Percentiles rank a stretch among this genome's conserved stretches.
Conservation (phyloP, 257 asterid genomes). For the Haberlea rhodopensis region DNA sequence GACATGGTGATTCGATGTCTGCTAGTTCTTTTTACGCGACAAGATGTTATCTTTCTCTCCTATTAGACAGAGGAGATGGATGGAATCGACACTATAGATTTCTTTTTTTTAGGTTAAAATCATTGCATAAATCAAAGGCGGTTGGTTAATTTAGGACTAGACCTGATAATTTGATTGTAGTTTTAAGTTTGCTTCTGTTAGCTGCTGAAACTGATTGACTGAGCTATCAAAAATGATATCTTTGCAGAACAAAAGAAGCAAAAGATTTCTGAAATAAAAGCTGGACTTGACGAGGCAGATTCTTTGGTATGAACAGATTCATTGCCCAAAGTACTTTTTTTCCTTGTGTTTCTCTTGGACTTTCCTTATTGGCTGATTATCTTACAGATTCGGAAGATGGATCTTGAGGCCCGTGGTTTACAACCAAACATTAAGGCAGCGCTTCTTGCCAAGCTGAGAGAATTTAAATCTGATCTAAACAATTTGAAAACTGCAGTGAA, state of each 20-base stretch:
- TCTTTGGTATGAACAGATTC: conserved; percentile 47
- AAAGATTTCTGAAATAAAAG: conserved; percentile 54
- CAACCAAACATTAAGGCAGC: conserved; percentile 74
- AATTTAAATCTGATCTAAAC: conserved; percentile 77
- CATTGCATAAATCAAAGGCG: too few relatives aligned
- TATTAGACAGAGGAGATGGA: too few relatives aligned
- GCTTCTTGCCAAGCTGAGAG: conserved; percentile 83
- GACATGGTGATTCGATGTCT: neutral
- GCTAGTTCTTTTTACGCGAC: neutral
- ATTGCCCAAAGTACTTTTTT: neutral
- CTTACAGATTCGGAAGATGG: conserved; percentile 75
- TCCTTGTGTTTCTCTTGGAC: neutral
- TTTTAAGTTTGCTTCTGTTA: neutral
- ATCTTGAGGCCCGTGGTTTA: too few relatives aligned
- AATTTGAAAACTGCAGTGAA: conserved; percentile 65
- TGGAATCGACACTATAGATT: neutral
- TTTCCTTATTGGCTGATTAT: conserved; percentile 21
- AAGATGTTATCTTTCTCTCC: too few relatives aligned
- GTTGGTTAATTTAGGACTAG: too few relatives aligned
- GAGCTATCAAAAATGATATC: neutral
- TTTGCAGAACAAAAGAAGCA: conserved; percentile 79
- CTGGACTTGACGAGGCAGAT: conserved; percentile 74
- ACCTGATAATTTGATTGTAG: neutral
- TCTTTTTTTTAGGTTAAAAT: neutral
- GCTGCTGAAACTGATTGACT: neutral